Evolutionary conservation across 371 early-diverging fungal species (phyloP), one percentile per base, ranked within the genome.

Genomic region (Quaeritorhiza haematococci): DNA sequence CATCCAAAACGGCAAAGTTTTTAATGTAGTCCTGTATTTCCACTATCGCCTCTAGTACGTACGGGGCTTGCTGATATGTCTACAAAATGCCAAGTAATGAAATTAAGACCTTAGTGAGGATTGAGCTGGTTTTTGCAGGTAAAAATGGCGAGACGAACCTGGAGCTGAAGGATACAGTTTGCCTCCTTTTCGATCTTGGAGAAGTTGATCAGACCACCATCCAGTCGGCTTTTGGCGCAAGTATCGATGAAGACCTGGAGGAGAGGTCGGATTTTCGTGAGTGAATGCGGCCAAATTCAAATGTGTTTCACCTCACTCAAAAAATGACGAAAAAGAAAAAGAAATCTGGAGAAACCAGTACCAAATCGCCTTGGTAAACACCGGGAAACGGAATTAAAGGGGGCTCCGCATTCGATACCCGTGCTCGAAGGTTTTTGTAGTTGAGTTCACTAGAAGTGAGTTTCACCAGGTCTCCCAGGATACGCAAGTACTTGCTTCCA

Each of bases 381-480:
- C 80, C 82, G 2, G 82, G 82, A 58, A 82, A 82, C 15, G 82
- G 82, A 38, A 82, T 75, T 19, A 76, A 55, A 2, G 82, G 82
- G 5, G 77, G 80, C 23, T 76, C 73, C 1, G 74, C 61, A 1
- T 58, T 60, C 15, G 72, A 75, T 3, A 82, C 64, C 38, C 62
- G 59, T 8, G 71, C 60, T 8, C 82, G 66, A 61, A 82, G 49
- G 17, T 47, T 59, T 49, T 79, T 79, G 67, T 74, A 77, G 54
- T 82, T 82, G 23, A 76, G 67, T 51, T 79, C 82, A 50, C 64
- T 75, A 17, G 75, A 73, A 0, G 67, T 68, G 15, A 72, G 58
- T 5, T 53, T 62, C 17, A 59, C 44, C 15, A 82, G 61, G 27
- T 75, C 72, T 10, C 76, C 76, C 28, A 61, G 63, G 13, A 61